A percentile compares a stretch with the other conserved stretches of the same genome.
phyloP scores from a whole-genome alignment of 257 asterid genomes.

The Orobanche coerulescens region DNA sequence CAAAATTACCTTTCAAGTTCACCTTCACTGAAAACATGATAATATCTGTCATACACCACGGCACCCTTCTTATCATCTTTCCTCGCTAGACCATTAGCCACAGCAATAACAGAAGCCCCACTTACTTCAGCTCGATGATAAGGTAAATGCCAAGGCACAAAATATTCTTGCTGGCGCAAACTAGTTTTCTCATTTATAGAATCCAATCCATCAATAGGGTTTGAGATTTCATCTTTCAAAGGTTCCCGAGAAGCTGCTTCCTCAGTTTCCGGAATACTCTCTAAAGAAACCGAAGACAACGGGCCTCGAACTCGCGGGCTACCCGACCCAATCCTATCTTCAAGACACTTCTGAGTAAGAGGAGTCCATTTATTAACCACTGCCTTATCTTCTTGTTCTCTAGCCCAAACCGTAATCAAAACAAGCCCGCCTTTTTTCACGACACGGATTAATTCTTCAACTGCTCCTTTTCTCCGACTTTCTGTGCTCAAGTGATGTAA shows the following conservation, averaged over 20 bases:
- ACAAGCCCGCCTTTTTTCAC: conserved; percentile 74
- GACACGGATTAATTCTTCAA: conserved; percentile 74
- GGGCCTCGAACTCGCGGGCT: conserved; percentile 59
- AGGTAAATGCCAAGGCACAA: conserved; percentile 98
- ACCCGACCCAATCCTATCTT: conserved; percentile 89
- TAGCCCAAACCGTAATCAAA: conserved; percentile 94
- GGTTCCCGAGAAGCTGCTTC: conserved; percentile 36
- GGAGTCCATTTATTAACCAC: conserved; percentile 92
- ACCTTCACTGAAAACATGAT: conserved; percentile 96
- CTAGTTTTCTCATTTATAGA: conserved; percentile 20
- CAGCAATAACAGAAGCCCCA: conserved; percentile 79
- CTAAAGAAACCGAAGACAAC: conserved; percentile 40
- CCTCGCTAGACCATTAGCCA: conserved; percentile 79
- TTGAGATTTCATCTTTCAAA: conserved; percentile 9
- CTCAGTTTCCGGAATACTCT: conserved; percentile 75
- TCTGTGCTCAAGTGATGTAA: conserved; percentile 93
- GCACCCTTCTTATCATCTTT: conserved; percentile 94
- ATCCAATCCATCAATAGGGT: conserved; percentile 19
- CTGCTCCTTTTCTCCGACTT: conserved; percentile 75
- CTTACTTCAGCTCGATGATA: conserved; percentile 93
- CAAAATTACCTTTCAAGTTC: conserved; percentile 99
- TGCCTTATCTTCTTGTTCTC: conserved; percentile 81
- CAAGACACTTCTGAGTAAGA: conserved; percentile 58
- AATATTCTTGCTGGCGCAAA: conserved; percentile 66
- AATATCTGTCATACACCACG: conserved; percentile 85